Base-by-base conservation (phyloP, 306 rosid species). In the Phaseolus lunatus region DNA sequence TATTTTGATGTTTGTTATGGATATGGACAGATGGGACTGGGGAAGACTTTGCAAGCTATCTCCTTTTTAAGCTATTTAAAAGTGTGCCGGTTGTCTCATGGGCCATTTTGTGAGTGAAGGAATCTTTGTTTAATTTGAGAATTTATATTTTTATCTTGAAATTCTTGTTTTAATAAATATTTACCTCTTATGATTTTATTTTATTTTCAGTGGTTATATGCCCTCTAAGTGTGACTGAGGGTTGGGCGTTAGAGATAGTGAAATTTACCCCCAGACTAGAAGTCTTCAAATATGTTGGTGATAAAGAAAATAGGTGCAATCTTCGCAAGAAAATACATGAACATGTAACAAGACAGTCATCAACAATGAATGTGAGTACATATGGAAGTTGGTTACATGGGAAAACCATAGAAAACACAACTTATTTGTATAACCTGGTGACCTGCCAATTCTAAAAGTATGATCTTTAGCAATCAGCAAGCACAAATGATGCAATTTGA, bases 11-110 rank as follows among this genome's bases (percentile, higher is more conserved):
- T 66, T 72, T 78, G 45, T 66, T 73, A 39, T 67, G 73, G 80
- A 50, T 78, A 35, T 82, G 79, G 68, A 78, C 93, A 94, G 98
- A 94, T 94, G 98, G 98, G 98, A 77, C 85, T 94, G 41, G 97
- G 98, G 50, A 94, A 94, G 96, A 94, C 98, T 39, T 69, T 94
- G 86, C 98, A 94, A 77, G 98, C 96, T 76, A 86, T 94, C 82
- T 87, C 93, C 69, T 85, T 94, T 61, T 78, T 94, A 83, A 88
- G 95, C 91, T 94, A 90, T 78, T 85, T 94, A 84, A 94, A 90
- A 89, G 77, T 80, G 45, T 76, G 44, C 64, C 81, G 58, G 61
- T 78, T 84, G 78, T 90, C 96, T 56, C 43, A 11, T 79, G 92
- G 92, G 53, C 96, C 97, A 89, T 94, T 90, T 84, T 87, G 98